A percentile compares a stretch with the other conserved stretches of the same genome.
Evolutionary conservation across 2,329 filamentous ascomycete genomes (phyloP).

Genomic region (Clonostachys sp.): DNA sequence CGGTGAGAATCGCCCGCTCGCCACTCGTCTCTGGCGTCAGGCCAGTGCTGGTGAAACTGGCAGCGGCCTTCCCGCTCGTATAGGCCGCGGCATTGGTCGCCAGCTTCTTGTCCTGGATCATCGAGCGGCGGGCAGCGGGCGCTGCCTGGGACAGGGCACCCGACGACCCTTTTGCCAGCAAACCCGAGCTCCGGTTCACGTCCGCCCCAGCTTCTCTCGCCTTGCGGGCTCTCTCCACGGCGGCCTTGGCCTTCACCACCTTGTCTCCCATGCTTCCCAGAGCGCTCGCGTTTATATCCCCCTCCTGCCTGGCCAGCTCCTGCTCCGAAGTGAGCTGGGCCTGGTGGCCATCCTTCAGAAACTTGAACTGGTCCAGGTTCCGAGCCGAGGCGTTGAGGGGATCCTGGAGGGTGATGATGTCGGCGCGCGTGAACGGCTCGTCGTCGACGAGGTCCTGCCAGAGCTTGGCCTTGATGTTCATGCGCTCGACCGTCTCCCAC

Average conservation of each 20-base stretch:
- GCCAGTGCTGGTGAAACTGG: constrained; percentile 92
- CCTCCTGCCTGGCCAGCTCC: constrained; percentile 59
- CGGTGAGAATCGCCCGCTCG: constrained; percentile 79
- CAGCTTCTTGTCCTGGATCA: constrained; percentile 50
- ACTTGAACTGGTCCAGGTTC: constrained; percentile 85
- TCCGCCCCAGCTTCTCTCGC: constrained; percentile 61
- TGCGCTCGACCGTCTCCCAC: constrained; percentile 88
- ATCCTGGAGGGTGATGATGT: constrained; percentile 95
- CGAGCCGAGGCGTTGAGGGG: constrained; percentile 82
- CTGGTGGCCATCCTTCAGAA: constrained; percentile 75
- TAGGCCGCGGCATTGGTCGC: constrained; percentile 85
- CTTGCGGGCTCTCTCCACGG: constrained; percentile 83
- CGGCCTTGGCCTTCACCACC: constrained; percentile 85
- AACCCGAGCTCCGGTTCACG: constrained; percentile 47
- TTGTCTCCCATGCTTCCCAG: constrained; percentile 76
- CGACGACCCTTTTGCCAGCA: constrained; percentile 25
- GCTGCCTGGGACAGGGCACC: constrained; percentile 1
- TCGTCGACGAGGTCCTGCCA: constrained; percentile 91
- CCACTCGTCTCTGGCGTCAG: constrained; percentile 87
- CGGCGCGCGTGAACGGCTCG: constrained; percentile 77
- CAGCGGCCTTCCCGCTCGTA: constrained; percentile 86
- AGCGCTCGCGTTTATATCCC: constrained; percentile 73
- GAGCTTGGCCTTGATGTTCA: constrained; percentile 96
- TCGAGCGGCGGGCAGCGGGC: constrained; percentile 19
- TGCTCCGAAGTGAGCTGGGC: constrained; percentile 66